Evolutionary conservation across 2,329 filamentous ascomycete genomes (phyloP), one percentile per base, ranked within the genome.

Genomic region (Fusarium redolens): DNA sequence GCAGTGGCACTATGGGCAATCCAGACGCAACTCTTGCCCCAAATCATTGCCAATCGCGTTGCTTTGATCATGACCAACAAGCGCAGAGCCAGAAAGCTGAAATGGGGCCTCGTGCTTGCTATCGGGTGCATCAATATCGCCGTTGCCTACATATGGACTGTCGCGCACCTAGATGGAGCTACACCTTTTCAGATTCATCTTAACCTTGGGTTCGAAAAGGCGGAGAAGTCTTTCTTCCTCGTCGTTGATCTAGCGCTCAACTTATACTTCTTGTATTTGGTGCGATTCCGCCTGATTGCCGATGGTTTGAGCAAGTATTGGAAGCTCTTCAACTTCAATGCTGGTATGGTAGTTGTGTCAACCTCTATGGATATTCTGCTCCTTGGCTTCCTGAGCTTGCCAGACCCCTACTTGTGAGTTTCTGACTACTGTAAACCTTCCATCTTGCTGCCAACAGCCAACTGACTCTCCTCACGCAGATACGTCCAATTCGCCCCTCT

Each of bases 401-500:
- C 73, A 1, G 50, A 73, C 15, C 48, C 61, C 18, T 73, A 72
- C 13, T 17, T 69, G 68, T 72, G 31, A 44, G 65, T 35, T 22
- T 22, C 22, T 22, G 22, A 22, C 22, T 22, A 22, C 22, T 22
- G 22, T 22, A 22, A 22, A 22, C 22, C 22, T 22, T 22, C 22
- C 22, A 22, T 22, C 22, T 22, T 22, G 22, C 22, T 22, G 22
- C 22, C 22, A 22, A 22, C 22, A 22, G 22, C 22, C 22, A 22
- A 22, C 22, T 22, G 22, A 22, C 22, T 22, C 22, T 22, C 22
- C 22, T 22, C 22, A 22, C 22, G 22, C 22, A 78, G 78, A 62
- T 79, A 77, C 68, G 83, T 86, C 38, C 85, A 87, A 72, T 86
- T 88, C 69, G 84, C 86, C 41, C 86, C 86, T 0, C 80, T 87